Base-by-base conservation (phyloP, 2,329 filamentous ascomycete species). In the Sporothrix sp. region DNA sequence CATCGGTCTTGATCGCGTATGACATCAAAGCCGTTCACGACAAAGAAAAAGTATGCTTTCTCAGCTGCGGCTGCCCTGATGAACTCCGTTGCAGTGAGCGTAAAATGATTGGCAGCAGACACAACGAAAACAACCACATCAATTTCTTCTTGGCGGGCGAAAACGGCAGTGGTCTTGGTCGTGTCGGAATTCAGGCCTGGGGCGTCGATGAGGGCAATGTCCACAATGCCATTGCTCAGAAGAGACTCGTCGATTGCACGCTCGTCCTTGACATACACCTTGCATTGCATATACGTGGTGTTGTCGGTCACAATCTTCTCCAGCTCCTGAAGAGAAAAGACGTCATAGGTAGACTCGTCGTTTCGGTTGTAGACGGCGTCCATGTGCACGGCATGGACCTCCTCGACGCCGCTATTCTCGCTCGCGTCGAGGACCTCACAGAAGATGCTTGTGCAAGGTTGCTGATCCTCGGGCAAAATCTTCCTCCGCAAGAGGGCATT, bases 71-170 rank as follows among this genome's bases (percentile, higher is more conserved):
- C 93, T 46, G 91, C 91, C 74, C 87, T 86, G 55, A 98, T 95
- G 62, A 98, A 98, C 61, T 98, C 93, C 67, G 87, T 94, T n/a
- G 93, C 90, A 1, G 93, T 95, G 50, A 95, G 81, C 0, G 93
- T 98, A 63, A 98, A 97, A 67, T 98, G 93, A 58, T 98, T 98
- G 23, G 91, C 89, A 2, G 93, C 93, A 10, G 90, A 96, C 5
- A 98, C 93, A 30, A 98, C 93, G 60, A 98, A 98, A 0, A 98
- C 90, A 1, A 98, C 93, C 0, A 98, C 93, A 60, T 98, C 93
- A 56, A 98, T 98, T 68, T 98, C 93, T 66, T 98, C 93, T 63
- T 98, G 93, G 52, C 93, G 78, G 21, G 93, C 93, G 66, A 98
- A 98, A 7, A 98, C 86, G 18, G 93, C 93, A 1, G 93, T 98